These are phyloP conservation scores for Solanum piurae DNA, from an alignment of 257 asterid genomes.

Conservation along the genomic window DNA sequence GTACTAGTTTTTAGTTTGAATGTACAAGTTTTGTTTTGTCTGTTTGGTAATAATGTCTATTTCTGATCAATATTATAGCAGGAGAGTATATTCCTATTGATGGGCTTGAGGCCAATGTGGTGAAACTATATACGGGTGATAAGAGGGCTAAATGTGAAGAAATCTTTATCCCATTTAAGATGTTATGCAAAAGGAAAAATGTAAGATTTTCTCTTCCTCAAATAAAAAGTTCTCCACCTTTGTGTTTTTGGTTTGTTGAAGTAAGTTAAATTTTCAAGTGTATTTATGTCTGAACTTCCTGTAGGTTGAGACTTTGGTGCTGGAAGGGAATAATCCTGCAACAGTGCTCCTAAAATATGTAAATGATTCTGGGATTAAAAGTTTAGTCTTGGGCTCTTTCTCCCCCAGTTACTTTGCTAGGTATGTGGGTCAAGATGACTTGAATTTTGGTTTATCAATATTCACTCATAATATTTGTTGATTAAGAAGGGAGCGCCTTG, in stretches of 20 bases:
- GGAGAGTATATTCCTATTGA: slow-evolving; percentile 48
- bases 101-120: slow-evolving; percentile 52
- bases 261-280: slow-evolving; percentile 5
- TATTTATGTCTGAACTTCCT: background rate
- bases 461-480: background rate
- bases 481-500: background rate
- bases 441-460: background rate
- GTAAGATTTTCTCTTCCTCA: slow-evolving; percentile 17
- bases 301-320: slow-evolving; percentile 53
- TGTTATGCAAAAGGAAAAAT: slow-evolving; percentile 23
- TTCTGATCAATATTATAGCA: slow-evolving; percentile 27
- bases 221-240: background rate
- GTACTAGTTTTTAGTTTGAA: background rate
- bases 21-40: background rate
- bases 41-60: background rate
- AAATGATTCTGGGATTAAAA: slow-evolving; percentile 34
- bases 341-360: slow-evolving; percentile 45
- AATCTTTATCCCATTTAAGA: slow-evolving; percentile 33
- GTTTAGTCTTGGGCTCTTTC: slow-evolving; percentile 72
- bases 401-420: slow-evolving; percentile 43
- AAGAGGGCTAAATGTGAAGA: slow-evolving; percentile 46
- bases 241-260: background rate
- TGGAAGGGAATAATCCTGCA: slow-evolving; percentile 82
- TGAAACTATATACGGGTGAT: slow-evolving; percentile 45
- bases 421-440: slow-evolving; percentile 16